Evolutionary conservation across 225 moss, liverwort and hornwort species (phyloP).

Genomic region (Takakia lepidozioides): DNA sequence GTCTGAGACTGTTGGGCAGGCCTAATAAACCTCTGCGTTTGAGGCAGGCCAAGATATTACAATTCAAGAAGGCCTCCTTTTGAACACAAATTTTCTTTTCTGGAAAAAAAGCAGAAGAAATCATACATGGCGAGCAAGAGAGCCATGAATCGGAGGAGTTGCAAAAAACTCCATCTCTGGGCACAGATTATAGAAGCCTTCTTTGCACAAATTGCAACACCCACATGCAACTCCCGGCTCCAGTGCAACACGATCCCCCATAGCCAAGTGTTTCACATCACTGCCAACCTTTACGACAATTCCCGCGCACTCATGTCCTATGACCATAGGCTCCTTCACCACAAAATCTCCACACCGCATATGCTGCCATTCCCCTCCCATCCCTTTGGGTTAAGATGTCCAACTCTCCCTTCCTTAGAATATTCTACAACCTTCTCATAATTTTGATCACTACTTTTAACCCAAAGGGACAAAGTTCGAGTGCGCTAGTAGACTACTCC

Average conservation of each 20-base stretch:
- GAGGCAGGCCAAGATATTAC: no score
- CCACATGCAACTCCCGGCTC: constrained; percentile 80
- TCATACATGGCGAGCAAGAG: constrained; percentile 62
- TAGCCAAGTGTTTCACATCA: constrained; percentile 40
- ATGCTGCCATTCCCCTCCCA: constrained; percentile 16
- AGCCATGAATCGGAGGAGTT: constrained; percentile 75
- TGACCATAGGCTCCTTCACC: constrained; percentile 84
- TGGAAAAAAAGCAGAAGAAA: neutral
- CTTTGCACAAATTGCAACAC: constrained; percentile 54
- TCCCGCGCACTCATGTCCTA: constrained; percentile 79
- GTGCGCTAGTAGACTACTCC: no score
- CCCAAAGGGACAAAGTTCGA: no score
- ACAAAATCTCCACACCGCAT: constrained; percentile 34
- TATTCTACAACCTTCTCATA: no score
- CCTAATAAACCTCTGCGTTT: no score
- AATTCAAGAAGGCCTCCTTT: no score
- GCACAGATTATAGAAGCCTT: constrained; percentile 72
- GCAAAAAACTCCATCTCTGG: constrained; percentile 88
- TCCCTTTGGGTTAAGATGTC: no score
- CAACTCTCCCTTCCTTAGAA: no score
- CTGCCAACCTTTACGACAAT: constrained; percentile 62
- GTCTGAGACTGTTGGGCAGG: no score
- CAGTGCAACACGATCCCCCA: constrained; percentile 73
- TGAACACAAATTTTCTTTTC: no score
- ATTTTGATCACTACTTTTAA: no score